Conservation (phyloP, 371 early-diverging fungal genomes). For the Actinomortierella wolfii region DNA sequence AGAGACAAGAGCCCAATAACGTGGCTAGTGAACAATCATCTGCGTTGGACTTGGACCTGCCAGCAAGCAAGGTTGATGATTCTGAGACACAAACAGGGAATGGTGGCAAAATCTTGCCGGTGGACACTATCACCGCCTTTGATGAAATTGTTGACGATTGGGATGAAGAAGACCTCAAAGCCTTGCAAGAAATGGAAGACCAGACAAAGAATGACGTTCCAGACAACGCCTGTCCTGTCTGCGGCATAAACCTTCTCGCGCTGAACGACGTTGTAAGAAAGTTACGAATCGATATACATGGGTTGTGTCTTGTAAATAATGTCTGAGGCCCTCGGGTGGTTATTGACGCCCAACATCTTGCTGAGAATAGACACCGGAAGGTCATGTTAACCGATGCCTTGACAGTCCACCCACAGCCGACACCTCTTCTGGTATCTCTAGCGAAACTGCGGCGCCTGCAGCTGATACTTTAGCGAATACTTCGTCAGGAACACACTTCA, state of each 20-base stretch:
- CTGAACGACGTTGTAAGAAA: not conserved
- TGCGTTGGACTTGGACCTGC: too few species aligned
- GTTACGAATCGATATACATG: too few species aligned
- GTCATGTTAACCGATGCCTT: slow-evolving; percentile 43
- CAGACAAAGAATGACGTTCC: slow-evolving; percentile 10
- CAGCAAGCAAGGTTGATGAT: too few species aligned
- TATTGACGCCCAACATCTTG: not conserved
- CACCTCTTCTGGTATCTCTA: not conserved
- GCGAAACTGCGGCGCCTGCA: not conserved
- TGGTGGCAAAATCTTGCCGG: not conserved
- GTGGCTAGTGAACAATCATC: too few species aligned
- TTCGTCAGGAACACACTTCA: too few species aligned
- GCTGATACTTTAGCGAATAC: not conserved
- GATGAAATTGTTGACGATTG: slow-evolving; percentile 39
- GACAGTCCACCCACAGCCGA: slow-evolving; percentile 13
- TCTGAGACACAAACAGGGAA: too few species aligned
- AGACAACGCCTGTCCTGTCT: slow-evolving; percentile 32
- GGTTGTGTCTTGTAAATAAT: not conserved
- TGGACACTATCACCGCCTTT: slow-evolving; percentile 8
- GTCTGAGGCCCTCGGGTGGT: not conserved
- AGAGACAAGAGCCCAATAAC: too few species aligned
- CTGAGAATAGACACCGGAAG: slow-evolving; percentile 27
- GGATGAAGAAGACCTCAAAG: slow-evolving; percentile 13
- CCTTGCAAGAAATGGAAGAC: not conserved
- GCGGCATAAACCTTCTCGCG: slow-evolving; percentile 4